Evolutionary conservation across 1,284 basidiomycete genomes (phyloP).

Genomic region (Naganishia sp.): DNA sequence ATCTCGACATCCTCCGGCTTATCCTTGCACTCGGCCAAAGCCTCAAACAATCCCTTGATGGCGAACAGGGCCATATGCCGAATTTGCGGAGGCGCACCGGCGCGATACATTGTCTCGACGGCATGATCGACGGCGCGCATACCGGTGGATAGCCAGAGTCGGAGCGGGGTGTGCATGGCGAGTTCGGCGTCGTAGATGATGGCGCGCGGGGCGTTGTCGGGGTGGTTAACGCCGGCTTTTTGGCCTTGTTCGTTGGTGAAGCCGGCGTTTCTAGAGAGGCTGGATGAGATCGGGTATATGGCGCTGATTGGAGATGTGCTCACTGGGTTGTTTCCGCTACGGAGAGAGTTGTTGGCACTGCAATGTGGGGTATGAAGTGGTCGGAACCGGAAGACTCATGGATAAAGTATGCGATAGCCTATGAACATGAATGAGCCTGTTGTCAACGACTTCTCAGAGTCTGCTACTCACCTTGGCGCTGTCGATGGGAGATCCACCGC

Average conservation of each 20-base stretch:
- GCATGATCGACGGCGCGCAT: constrained; percentile 76
- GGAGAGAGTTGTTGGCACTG: constrained; percentile 77
- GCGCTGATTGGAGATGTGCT: constrained; percentile 40
- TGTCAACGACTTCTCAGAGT: background rate
- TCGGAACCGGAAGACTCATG: constrained; percentile 60
- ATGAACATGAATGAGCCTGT: background rate
- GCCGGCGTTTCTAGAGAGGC: constrained; percentile 61
- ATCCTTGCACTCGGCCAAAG: constrained; percentile 66
- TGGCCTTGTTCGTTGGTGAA: constrained; percentile 70
- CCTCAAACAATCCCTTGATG: constrained; percentile 69
- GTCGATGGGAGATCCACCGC: constrained; percentile 78
- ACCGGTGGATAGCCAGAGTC: constrained; percentile 76
- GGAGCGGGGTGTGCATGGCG: constrained; percentile 70
- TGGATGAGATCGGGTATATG: background rate
- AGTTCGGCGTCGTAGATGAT: constrained; percentile 77
- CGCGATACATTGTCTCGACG: constrained; percentile 71
- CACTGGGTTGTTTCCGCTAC: constrained; percentile 70
- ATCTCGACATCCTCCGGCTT: constrained; percentile 59
- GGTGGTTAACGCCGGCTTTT: constrained; percentile 63
- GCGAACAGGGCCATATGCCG: constrained; percentile 40
- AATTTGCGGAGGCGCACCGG: constrained; percentile 62
- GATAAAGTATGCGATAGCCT: constrained; percentile 63
- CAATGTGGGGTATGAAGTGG: constrained; percentile 60
- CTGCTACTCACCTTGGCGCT: constrained; percentile 59
- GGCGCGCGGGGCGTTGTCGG: constrained; percentile 61